These are phyloP conservation scores for Fallopia convolvulus DNA, from an alignment of 148 eudicot genomes.

Conservation along the genomic window DNA sequence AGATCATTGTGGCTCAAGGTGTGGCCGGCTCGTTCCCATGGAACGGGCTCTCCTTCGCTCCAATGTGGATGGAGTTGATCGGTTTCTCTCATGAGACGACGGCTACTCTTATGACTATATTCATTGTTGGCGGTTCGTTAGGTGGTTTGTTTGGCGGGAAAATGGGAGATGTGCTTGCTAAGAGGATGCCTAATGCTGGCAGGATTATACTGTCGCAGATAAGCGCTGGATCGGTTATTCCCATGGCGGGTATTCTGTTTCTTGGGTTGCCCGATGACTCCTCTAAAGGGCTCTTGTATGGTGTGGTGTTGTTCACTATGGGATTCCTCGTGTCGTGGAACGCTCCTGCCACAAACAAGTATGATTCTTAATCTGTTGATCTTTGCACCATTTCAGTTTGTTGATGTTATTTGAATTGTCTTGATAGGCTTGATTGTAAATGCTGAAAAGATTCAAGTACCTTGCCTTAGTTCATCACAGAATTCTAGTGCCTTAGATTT, in stretches of 20 bases:
- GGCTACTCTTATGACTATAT: conserved; percentile 57
- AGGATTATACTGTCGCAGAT: conserved; percentile 79
- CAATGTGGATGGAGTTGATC: conserved; percentile 92
- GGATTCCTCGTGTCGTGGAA: conserved; percentile 73
- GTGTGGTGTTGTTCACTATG: conserved; percentile 56
- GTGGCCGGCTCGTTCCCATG: conserved; percentile 80
- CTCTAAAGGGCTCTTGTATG: conserved; percentile 42
- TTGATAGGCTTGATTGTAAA: no score
- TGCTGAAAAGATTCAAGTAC: no score
- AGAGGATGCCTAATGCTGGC: conserved; percentile 57
- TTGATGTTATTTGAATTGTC: not conserved
- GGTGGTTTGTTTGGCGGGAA: conserved; percentile 80
- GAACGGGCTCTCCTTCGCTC: conserved; percentile 69
- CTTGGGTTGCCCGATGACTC: conserved; percentile 63
- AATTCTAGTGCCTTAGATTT: no score
- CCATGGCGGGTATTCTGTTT: conserved; percentile 65
- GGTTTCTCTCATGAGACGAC: conserved; percentile 78
- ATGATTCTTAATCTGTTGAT: conserved; percentile 13
- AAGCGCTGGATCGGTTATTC: conserved; percentile 72
- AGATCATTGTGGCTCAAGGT: conserved; percentile 78
- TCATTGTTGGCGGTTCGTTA: conserved; percentile 42
- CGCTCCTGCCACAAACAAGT: conserved; percentile 83
- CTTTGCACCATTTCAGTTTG: not conserved
- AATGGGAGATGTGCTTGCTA: conserved; percentile 69
- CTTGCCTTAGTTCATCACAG: no score